These are phyloP conservation scores for Penicillium sp. DNA, from an alignment of 2,329 filamentous ascomycete species.

Conservation along the genomic window DNA sequence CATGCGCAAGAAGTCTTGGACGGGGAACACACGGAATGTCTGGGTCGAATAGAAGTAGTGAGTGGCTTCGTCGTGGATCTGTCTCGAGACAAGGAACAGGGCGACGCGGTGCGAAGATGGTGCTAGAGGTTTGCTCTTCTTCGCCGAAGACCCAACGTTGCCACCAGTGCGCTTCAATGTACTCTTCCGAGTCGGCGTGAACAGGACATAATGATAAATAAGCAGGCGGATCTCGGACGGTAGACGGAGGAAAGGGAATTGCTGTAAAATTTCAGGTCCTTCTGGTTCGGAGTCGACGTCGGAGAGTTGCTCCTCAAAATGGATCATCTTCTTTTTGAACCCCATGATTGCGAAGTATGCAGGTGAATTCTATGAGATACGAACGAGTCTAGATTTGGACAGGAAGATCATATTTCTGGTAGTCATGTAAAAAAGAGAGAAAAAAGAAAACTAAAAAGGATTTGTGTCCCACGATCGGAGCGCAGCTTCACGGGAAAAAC, in stretches of 20 bases:
- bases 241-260: slow-evolving; percentile 53
- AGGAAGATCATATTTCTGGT: slow-evolving; percentile 21
- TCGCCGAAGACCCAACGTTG: slow-evolving; percentile 36
- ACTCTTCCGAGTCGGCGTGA: slow-evolving; percentile 31
- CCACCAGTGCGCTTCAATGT: slow-evolving; percentile 28
- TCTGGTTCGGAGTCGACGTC: slow-evolving; percentile 20
- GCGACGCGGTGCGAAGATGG: slow-evolving; percentile 35
- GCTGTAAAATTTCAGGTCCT: slow-evolving; percentile 13
- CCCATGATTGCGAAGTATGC: slow-evolving; percentile 16
- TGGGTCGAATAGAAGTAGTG: slow-evolving; percentile 51
- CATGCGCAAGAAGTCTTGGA: slow-evolving; percentile 47
- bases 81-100: slow-evolving; percentile 41
- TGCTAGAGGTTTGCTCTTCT: slow-evolving; percentile 32
- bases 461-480: slow-evolving; percentile 50
- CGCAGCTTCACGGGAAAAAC: slow-evolving; percentile 43
- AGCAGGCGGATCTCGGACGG: slow-evolving; percentile 53
- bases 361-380: slow-evolving; percentile 20
- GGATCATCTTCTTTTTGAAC: slow-evolving; percentile 16
- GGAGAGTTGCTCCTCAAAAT: slow-evolving; percentile 13
- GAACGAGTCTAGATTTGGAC: slow-evolving; percentile 12
- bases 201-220: slow-evolving; percentile 48
- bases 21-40: slow-evolving; percentile 53
- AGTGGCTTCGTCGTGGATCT: slow-evolving; percentile 51
- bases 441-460: slow-evolving; percentile 10
- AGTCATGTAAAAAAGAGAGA: slow-evolving; percentile 1